These are phyloP conservation scores for Kwoniella pini DNA, from an alignment of 768 basidiomycete species.

Conservation along the genomic window DNA sequence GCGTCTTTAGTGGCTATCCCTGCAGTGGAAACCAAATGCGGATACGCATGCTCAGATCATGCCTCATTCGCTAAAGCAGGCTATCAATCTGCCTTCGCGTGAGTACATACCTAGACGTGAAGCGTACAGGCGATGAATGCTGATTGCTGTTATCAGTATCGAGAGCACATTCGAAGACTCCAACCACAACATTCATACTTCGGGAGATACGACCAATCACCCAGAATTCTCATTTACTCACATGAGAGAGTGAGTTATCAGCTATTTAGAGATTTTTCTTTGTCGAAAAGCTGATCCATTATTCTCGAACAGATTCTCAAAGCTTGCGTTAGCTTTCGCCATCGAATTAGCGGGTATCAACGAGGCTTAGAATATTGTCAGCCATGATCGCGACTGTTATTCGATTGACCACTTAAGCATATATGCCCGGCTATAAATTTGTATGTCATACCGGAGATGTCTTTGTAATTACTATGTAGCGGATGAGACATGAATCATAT, in stretches of 20 bases:
- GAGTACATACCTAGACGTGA: constrained; percentile 55
- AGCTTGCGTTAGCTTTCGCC: constrained; percentile 75
- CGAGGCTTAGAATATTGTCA: no score
- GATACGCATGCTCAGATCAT: constrained; percentile 89
- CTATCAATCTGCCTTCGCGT: constrained; percentile 71
- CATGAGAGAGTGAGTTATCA: constrained; percentile 63
- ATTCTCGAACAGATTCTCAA: constrained; percentile 62
- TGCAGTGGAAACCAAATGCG: constrained; percentile 83
- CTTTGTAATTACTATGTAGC: no score
- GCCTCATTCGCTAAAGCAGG: constrained; percentile 62
- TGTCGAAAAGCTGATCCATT: neutral
- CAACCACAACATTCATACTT: constrained; percentile 78
- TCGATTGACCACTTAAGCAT: no score
- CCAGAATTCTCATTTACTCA: constrained; percentile 87
- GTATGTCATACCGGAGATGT: no score
- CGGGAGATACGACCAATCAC: constrained; percentile 76
- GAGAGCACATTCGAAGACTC: constrained; percentile 55
- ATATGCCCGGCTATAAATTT: no score
- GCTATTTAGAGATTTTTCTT: neutral
- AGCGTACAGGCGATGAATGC: constrained; percentile 62
- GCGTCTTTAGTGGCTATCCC: constrained; percentile 66
- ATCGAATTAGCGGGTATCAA: constrained; percentile 67
- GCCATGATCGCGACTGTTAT: no score
- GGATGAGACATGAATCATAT: no score
- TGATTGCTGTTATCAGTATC: constrained; percentile 26